Base-by-base conservation (phyloP, 306 rosid genomes). In the Ammopiptanthus mongolicus region DNA sequence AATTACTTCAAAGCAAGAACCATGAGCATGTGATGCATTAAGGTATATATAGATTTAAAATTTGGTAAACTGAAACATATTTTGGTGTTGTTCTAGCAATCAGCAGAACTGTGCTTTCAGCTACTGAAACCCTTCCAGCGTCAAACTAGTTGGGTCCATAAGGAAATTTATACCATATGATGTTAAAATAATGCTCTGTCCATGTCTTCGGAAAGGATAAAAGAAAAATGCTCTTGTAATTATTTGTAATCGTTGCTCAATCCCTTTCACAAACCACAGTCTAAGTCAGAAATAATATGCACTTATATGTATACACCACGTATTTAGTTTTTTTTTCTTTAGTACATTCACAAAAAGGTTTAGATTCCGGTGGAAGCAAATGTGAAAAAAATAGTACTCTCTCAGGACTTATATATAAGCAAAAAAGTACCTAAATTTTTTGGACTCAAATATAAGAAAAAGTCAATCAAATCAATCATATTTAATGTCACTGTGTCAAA, bases 21-120 rank as follows among this genome's bases (percentile, higher is more conserved):
- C 61, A 70, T 19, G 0, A 76, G 14, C 78, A 75, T 76, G 84
- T 76, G 86, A 65, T 22, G 74, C n/a, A 57, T 14, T 25, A 47
- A 5, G 46, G 19, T 60, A n/a, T 14, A 60, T n/a, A 15, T 5
- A 36, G 8, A 25, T 21, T 53, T 29, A 3, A 8, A 6, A 21
- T 21, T 7, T 50, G 22, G 56, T 6, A 15, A 1, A 12, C 1
- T 21, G 44, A 72, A 22, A 41, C 7, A n/a, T 29, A 71, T 56
- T 56, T 58, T 23, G 19, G 21, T 62, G 28, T 17, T 21, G 28
- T 29, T 12, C 14, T 25, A 14, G 46, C 13, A 41, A 37, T 55
- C 2, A 10, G 4, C 25, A 33, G 14, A 70, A 18, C 3, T 41
- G 15, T 63, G 42, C 60, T 18, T 18, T 23, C 42, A 71, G 37